Percentiles rank a stretch among this genome's conserved stretches.
phyloP scores from a whole-genome alignment of 2,329 filamentous ascomycete genomes.

The Zymoseptoria brevis region DNA sequence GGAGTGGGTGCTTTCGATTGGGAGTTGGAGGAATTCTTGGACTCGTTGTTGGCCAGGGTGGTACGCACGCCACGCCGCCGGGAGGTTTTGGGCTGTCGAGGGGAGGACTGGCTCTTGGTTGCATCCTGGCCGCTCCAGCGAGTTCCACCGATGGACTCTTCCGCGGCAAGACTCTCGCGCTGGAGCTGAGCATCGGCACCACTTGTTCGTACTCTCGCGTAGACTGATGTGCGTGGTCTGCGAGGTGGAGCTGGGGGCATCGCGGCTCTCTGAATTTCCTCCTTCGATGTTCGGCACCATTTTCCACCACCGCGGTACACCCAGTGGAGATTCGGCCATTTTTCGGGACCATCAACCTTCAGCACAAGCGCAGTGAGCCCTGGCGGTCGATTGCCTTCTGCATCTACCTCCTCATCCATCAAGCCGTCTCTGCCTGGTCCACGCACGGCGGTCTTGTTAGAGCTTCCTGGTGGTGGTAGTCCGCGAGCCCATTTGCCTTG shows the following conservation, averaged over 20 bases:
- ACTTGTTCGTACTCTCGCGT: conserved; percentile 5
- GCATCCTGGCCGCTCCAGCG: conserved; percentile 7
- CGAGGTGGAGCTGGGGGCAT: conserved; percentile 3
- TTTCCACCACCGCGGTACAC: conserved; percentile 29
- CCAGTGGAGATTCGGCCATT: conserved; percentile 24
- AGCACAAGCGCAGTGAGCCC: conserved; percentile 19
- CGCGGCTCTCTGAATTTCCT: conserved; percentile 12
- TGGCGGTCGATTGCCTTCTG: conserved; percentile 12
- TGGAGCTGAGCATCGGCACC: conserved; percentile 20
- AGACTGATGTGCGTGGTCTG: conserved; percentile 5
- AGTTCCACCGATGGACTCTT: background rate
- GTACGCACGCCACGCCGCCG: conserved; percentile 9
- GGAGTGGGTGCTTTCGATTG: conserved; percentile 26
- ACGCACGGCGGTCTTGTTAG: conserved; percentile 24
- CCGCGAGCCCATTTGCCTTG: conserved; percentile 26
- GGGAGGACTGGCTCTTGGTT: background rate
- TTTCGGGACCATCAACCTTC: conserved; percentile 26
- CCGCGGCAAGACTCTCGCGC: conserved; percentile 14
- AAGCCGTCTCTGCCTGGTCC: conserved; percentile 17
- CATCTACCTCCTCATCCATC: conserved; percentile 12
- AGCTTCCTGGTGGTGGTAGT: conserved; percentile 17
- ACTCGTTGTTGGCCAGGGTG: conserved; percentile 1
- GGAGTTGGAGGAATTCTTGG: conserved; percentile 11
- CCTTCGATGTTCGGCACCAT: conserved; percentile 24
- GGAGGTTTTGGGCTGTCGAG: conserved; percentile 4